Evolutionary conservation across 129 eudicot species (phyloP), one percentile per base, ranked within the genome.

Genomic region (Scalesia atractyloides): DNA sequence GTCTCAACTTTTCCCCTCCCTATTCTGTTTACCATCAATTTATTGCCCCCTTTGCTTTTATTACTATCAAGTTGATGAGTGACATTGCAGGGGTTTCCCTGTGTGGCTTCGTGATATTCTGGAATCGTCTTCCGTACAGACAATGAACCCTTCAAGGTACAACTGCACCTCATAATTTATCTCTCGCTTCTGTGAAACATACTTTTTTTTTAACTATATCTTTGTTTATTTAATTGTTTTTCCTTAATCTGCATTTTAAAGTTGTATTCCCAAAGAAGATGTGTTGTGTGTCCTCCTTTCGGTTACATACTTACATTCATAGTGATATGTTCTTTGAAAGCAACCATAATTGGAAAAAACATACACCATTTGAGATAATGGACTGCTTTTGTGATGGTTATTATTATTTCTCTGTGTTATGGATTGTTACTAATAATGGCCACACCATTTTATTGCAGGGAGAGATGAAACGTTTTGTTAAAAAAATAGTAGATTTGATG

Each of bases 51-150:
- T 72, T 39, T 19, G 33, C 60, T 46, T 22, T 72, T 59, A 24
- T 44, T 76, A 18, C 47, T 48, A 36, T 60, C 17, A 36, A 52
- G 14, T n/a, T 64, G 36, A 71, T 63, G 69, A 68, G n/a, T n/a
- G n/a, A n/a, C 37, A 70, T 79, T 85, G 71, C 79, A 93, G 98
- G 85, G 98, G 98, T 13, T 93, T 90, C 66, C 98, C 98, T 13
- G 96, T 93, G 59, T 93, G 98, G 98, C 98, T 93, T 47, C 96
- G 97, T 57, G 98, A 93, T 82, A 65, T 89, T 43, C 98, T 72
- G 98, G 96, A 76, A 89, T 93, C 70, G 98, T 87, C 77, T 93
- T 93, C 75, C 96, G 98, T 72, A 89, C 98, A 14, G 86, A 93
- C 70, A 93, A 93, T 81, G 82, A 36, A 54, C 98, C 96, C 17